These are phyloP conservation scores for Tinospora cordifolia DNA, from an alignment of 164 flowering plant genomes.

Conservation along the genomic window DNA sequence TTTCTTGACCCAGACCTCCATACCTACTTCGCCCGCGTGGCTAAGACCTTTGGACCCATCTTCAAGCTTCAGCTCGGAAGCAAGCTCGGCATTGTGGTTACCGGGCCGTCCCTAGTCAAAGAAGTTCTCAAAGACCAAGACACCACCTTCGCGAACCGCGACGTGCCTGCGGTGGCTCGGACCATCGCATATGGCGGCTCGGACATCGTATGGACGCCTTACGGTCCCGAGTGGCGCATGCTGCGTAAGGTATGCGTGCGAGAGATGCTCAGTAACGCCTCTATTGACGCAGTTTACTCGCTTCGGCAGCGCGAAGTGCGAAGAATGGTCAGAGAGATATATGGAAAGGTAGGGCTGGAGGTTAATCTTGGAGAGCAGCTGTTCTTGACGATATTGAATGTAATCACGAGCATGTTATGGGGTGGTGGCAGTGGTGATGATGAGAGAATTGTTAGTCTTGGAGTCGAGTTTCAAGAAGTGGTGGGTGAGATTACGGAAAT, in stretches of 20 bases:
- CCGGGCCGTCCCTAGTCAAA: constrained; percentile 18
- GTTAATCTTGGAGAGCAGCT: constrained; percentile 13
- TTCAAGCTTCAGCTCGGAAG: constrained; percentile 20
- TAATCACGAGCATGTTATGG: constrained; percentile 22
- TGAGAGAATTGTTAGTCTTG: too few species aligned
- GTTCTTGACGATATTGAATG: constrained; percentile 14
- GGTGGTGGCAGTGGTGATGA: constrained; percentile 13
- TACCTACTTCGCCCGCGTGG: constrained; percentile 13
- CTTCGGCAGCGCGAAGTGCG: constrained; percentile 17
- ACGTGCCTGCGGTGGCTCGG: constrained; percentile 2
- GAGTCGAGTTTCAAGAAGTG: too few species aligned
- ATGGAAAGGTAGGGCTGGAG: not conserved
- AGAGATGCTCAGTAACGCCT: constrained; percentile 20
- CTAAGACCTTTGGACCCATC: constrained; percentile 25
- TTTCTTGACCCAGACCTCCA: constrained; percentile 21
- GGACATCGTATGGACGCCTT: constrained; percentile 18
- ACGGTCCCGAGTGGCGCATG: constrained; percentile 27
- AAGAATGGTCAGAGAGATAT: constrained; percentile 4
- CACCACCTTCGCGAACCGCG: constrained; percentile 26
- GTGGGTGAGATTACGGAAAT: too few species aligned
- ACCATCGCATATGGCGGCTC: constrained; percentile 17
- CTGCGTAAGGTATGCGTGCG: constrained; percentile 23
- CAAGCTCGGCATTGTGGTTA: constrained; percentile 21
- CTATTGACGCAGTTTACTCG: constrained; percentile 15
- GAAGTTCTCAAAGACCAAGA: constrained; percentile 25